A percentile compares a stretch with the other conserved stretches of the same genome.
These are phyloP conservation scores for Pseudogymnoascus sp. DNA, from an alignment of 2,329 filamentous ascomycete species.

Conservation along the genomic window DNA sequence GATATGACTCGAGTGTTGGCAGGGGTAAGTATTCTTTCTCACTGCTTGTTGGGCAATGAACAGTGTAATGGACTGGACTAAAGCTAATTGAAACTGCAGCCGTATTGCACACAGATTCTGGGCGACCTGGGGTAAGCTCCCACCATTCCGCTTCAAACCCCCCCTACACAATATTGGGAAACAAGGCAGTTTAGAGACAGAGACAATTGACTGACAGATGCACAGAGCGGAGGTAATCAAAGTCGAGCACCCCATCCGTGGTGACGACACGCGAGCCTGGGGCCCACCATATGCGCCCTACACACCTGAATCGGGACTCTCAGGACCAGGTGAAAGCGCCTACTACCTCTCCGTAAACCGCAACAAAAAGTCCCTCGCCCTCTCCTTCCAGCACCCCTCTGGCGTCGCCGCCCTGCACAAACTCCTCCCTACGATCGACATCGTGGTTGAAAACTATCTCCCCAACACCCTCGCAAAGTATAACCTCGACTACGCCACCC, in stretches of 20 bases:
- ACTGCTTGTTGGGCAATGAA: not conserved
- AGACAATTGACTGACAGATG: slow-evolving; percentile 14
- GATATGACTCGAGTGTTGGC: slow-evolving; percentile 96
- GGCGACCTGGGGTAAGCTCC: slow-evolving; percentile 82
- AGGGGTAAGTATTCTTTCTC: slow-evolving; percentile 55
- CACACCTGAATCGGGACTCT: slow-evolving; percentile 44
- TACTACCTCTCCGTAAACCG: slow-evolving; percentile 95
- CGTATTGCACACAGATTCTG: slow-evolving; percentile 94
- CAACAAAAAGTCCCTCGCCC: slow-evolving; percentile 88
- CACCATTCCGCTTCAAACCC: slow-evolving; percentile 14
- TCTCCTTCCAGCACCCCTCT: slow-evolving; percentile 80
- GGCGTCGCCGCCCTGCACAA: slow-evolving; percentile 83
- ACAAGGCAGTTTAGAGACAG: too few species aligned
- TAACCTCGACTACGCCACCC: slow-evolving; percentile 73
- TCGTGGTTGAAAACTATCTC: slow-evolving; percentile 94
- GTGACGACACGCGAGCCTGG: slow-evolving; percentile 94
- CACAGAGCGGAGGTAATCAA: slow-evolving; percentile 90
- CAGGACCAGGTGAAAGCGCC: slow-evolving; percentile 81
- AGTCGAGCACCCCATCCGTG: slow-evolving; percentile 83
- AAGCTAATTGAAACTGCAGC: slow-evolving; percentile 42
- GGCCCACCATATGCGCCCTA: slow-evolving; percentile 88
- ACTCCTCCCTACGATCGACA: slow-evolving; percentile 75
- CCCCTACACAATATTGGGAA: not conserved
- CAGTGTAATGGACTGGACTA: not conserved
- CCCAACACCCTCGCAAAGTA: slow-evolving; percentile 88